A percentile compares a stretch with the other conserved stretches of the same genome.
Conservation (phyloP, 1,284 basidiomycete species). For the Earliella scabrosa region DNA sequence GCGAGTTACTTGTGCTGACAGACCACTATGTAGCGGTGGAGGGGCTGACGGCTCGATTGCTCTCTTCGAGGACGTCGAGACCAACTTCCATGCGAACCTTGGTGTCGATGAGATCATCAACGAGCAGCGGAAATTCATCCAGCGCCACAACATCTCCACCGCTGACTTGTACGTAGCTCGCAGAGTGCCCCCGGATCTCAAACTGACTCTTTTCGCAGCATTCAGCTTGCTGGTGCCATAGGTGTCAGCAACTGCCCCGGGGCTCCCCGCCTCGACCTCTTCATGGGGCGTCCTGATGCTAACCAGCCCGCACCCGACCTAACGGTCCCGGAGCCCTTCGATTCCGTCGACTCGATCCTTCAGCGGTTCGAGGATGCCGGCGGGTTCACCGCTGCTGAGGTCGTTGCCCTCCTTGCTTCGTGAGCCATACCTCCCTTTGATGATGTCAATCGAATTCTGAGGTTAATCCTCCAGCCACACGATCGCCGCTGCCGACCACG, state of each 20-base stretch:
- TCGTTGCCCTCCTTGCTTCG: constrained; percentile 45
- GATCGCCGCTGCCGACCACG: constrained; percentile 26
- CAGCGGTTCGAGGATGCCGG: constrained; percentile 31
- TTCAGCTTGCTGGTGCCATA: constrained; percentile 37
- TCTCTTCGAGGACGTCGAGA: constrained; percentile 29
- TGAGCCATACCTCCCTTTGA: neutral
- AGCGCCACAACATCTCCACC: constrained; percentile 28
- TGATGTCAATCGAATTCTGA: too few relatives aligned
- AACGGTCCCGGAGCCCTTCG: constrained; percentile 45
- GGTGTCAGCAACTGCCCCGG: constrained; percentile 36
- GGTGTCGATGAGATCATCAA: constrained; percentile 35
- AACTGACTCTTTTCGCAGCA: constrained; percentile 12
- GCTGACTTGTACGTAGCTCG: constrained; percentile 28
- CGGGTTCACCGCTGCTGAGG: constrained; percentile 40
- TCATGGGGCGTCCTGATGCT: constrained; percentile 37
- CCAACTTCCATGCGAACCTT: constrained; percentile 29
- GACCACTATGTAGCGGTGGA: constrained; percentile 21
- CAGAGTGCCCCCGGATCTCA: neutral
- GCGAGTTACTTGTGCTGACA: neutral
- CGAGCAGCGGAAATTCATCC: constrained; percentile 30
- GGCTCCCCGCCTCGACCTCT: constrained; percentile 34
- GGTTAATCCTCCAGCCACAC: too few relatives aligned
- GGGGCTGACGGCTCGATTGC: constrained; percentile 34
- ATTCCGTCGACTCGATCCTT: constrained; percentile 34
- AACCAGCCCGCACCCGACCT: constrained; percentile 39